These are phyloP conservation scores for Fusarium domesticum DNA, from an alignment of 2,329 filamentous ascomycete species.

Conservation along the genomic window DNA sequence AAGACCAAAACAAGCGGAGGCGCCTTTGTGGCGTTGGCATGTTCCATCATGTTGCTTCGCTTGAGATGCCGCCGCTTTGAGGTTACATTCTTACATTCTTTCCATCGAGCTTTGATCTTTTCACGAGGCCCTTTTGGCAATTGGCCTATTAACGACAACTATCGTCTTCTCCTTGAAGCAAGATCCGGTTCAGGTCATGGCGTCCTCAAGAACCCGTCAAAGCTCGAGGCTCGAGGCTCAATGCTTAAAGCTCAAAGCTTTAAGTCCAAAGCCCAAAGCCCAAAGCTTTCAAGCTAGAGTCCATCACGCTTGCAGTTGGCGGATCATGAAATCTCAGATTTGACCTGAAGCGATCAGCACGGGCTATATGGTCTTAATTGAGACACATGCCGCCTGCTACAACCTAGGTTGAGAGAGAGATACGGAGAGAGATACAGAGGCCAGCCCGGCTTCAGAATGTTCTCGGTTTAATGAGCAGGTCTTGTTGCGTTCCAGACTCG, in stretches of 20 bases:
- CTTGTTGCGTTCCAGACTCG: no score
- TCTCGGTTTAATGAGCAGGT: no score
- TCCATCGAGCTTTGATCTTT: slow-evolving; percentile 5
- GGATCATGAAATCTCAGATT: background rate
- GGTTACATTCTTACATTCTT: slow-evolving; percentile 5
- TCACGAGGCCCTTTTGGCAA: slow-evolving; percentile 3
- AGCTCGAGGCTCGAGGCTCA: background rate
- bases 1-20: slow-evolving; percentile 5
- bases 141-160: slow-evolving; percentile 10
- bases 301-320: no score
- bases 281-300: background rate
- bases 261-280: background rate
- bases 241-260: no score
- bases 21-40: slow-evolving; percentile 6
- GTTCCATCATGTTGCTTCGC: slow-evolving; percentile 19
- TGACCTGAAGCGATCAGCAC: slow-evolving; percentile 8
- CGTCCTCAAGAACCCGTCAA: background rate
- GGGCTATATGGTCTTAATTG: slow-evolving; percentile 3
- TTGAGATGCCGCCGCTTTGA: slow-evolving; percentile 10
- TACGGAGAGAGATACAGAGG: no score
- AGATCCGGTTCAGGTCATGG: background rate
- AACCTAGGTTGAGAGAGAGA: slow-evolving; percentile 7
- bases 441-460: no score
- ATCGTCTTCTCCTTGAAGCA: slow-evolving; percentile 1
- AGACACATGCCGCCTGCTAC: slow-evolving; percentile 3